Evolutionary conservation across 2,329 filamentous ascomycete genomes (phyloP).

Genomic region (Nemania abortiva): DNA sequence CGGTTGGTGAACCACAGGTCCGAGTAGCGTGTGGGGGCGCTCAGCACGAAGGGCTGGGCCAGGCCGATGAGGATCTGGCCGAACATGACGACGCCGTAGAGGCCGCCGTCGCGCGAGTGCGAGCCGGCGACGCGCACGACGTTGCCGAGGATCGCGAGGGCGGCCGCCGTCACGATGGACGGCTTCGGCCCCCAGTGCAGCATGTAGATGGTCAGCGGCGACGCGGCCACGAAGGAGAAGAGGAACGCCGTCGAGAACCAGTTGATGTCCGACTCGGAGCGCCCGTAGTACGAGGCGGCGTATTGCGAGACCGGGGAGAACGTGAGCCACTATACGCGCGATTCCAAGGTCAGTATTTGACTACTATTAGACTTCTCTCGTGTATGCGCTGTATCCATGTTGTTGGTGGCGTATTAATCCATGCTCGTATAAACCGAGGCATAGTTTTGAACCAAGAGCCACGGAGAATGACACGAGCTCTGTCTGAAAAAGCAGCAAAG

Average conservation of each 20-base stretch:
- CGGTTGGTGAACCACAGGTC: slow-evolving; percentile 93
- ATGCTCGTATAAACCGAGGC: too few relatives aligned
- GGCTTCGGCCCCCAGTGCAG: slow-evolving; percentile 84
- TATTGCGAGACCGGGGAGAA: slow-evolving; percentile 85
- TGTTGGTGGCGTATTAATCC: neutral
- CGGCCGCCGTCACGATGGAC: slow-evolving; percentile 79
- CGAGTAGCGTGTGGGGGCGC: slow-evolving; percentile 89
- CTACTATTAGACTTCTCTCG: neutral
- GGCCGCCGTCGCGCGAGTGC: slow-evolving; percentile 64
- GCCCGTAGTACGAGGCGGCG: slow-evolving; percentile 79
- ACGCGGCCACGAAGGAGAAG: slow-evolving; percentile 81
- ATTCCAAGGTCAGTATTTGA: slow-evolving; percentile 18
- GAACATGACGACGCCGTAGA: slow-evolving; percentile 84
- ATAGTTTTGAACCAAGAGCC: neutral
- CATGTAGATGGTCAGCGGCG: slow-evolving; percentile 79
- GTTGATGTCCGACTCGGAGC: slow-evolving; percentile 83
- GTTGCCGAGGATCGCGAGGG: slow-evolving; percentile 83
- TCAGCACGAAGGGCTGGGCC: slow-evolving; percentile 91
- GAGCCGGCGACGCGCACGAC: slow-evolving; percentile 89
- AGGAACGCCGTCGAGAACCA: slow-evolving; percentile 92
- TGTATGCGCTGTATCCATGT: neutral
- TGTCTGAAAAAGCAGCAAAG: neutral
- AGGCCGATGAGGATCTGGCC: slow-evolving; percentile 92
- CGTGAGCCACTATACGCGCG: slow-evolving; percentile 79
- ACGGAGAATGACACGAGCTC: neutral